Evolutionary conservation across 2,329 filamentous ascomycete genomes (phyloP).

Genomic region (Fusarium armeniacum): DNA sequence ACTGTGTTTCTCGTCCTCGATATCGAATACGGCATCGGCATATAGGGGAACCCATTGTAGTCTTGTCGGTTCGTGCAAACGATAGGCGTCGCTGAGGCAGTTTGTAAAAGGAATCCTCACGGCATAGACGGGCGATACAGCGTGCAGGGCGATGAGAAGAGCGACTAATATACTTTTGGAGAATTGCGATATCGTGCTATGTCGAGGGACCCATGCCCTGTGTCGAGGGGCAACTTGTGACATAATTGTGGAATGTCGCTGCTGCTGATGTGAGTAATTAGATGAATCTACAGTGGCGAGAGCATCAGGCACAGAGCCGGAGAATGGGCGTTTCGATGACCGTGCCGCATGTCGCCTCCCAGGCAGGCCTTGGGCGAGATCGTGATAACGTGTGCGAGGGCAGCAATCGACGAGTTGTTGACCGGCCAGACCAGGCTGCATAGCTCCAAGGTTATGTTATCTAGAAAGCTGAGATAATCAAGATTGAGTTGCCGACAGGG

Average conservation of each 20-base stretch:
- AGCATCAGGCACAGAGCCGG: conserved; percentile 42
- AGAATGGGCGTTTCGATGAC: conserved; percentile 30
- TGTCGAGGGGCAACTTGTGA: conserved; percentile 19
- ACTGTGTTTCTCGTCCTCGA: conserved; percentile 69
- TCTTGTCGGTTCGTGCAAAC: conserved; percentile 67
- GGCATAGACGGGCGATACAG: conserved; percentile 65
- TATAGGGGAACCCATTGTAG: conserved; percentile 86
- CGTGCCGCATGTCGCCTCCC: conserved; percentile 45
- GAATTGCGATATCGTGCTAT: conserved; percentile 34
- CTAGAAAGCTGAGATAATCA: conserved; percentile 21
- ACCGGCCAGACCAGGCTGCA: conserved; percentile 46
- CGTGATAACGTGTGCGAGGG: conserved; percentile 33
- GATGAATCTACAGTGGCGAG: conserved; percentile 33
- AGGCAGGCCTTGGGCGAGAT: conserved; percentile 29
- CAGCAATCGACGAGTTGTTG: conserved; percentile 42
- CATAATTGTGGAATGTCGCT: conserved; percentile 38
- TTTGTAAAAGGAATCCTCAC: conserved; percentile 85
- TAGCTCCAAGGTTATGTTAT: conserved; percentile 38
- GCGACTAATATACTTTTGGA: conserved; percentile 53
- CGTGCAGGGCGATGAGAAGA: conserved; percentile 57
- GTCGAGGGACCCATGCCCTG: conserved; percentile 39
- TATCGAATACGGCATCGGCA: conserved; percentile 81
- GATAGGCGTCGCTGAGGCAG: conserved; percentile 77
- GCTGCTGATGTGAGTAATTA: conserved; percentile 25
- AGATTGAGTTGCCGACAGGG: conserved; percentile 21